Percentiles rank a stretch among this genome's conserved stretches.
These are phyloP conservation scores for Boletus coccyginus DNA, from an alignment of 768 basidiomycete species.

Conservation along the genomic window DNA sequence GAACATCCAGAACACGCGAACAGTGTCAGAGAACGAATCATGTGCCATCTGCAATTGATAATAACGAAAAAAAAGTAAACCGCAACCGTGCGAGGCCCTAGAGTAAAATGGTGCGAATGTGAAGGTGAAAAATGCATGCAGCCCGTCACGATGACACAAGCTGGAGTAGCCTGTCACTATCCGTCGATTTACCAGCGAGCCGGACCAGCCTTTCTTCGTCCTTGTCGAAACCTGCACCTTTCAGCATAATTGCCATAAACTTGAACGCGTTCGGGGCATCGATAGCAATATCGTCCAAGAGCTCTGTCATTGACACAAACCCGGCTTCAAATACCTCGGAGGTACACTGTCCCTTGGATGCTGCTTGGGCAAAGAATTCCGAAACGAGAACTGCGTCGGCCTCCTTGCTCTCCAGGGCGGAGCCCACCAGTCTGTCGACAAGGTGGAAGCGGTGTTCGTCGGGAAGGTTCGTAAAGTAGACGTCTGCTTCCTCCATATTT, in stretches of 20 bases:
- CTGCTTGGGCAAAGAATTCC: constrained; percentile 65
- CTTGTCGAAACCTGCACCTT: constrained; percentile 55
- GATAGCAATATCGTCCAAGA: constrained; percentile 85
- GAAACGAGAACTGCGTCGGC: constrained; percentile 75
- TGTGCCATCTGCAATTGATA: constrained; percentile 6
- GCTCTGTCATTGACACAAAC: constrained; percentile 63
- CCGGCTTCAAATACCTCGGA: constrained; percentile 70
- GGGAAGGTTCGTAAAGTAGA: constrained; percentile 77
- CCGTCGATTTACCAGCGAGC: constrained; percentile 59
- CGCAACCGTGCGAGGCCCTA: constrained; percentile 15
- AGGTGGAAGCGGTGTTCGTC: constrained; percentile 59
- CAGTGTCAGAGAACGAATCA: constrained; percentile 25
- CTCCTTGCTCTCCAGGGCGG: constrained; percentile 79
- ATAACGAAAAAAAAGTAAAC: constrained; percentile 7
- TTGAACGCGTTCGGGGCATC: constrained; percentile 87
- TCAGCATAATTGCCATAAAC: constrained; percentile 73
- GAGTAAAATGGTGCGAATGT: constrained; percentile 12
- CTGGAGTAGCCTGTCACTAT: constrained; percentile 56
- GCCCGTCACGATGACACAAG: constrained; percentile 45
- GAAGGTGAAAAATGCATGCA: constrained; percentile 14
- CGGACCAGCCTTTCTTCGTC: constrained; percentile 56
- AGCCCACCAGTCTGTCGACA: constrained; percentile 71
- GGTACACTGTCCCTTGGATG: constrained; percentile 58
- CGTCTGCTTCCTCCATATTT: constrained; percentile 83
- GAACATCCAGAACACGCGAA: constrained; percentile 26